These are phyloP conservation scores for Aeminium ludgeri DNA, from an alignment of 495 filamentous ascomycete genomes.

Conservation along the genomic window DNA sequence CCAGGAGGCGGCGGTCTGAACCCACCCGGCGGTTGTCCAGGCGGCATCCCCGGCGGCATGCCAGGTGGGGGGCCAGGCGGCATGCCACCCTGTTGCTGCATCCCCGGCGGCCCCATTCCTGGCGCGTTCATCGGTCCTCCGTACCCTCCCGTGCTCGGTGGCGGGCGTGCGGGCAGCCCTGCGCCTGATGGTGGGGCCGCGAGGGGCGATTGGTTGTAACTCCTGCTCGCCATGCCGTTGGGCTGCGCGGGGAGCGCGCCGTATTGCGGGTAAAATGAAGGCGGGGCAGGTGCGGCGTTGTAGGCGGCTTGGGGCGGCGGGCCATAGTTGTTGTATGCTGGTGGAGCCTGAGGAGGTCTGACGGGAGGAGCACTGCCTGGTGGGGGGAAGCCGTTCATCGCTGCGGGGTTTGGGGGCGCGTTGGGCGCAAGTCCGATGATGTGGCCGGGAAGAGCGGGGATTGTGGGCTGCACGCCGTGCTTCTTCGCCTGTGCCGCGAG, in stretches of 20 bases:
- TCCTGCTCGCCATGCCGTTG: background rate
- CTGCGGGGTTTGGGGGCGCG: slow-evolving; percentile 29
- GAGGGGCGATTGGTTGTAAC: slow-evolving; percentile 6
- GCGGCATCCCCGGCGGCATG: slow-evolving; percentile 10
- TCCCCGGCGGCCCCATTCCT: slow-evolving; percentile 3
- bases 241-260: background rate
- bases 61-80: slow-evolving; percentile 8
- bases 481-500: slow-evolving; percentile 84
- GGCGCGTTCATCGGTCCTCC: slow-evolving; percentile 11
- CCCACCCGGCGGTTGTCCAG: slow-evolving; percentile 34
- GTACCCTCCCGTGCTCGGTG: slow-evolving; percentile 15
- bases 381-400: slow-evolving; percentile 20
- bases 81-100: slow-evolving; percentile 1
- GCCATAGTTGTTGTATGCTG: slow-evolving; percentile 26
- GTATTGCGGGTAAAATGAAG: slow-evolving; percentile 1
- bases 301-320: slow-evolving; percentile 12
- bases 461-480: slow-evolving; percentile 70
- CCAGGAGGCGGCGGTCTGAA: background rate
- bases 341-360: slow-evolving; percentile 10
- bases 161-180: slow-evolving; percentile 13
- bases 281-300: slow-evolving; percentile 9
- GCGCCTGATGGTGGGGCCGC: slow-evolving; percentile 8
- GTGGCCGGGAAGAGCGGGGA: slow-evolving; percentile 34
- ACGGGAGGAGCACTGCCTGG: no score
- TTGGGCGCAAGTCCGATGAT: slow-evolving; percentile 20